Percentiles rank a stretch among this genome's conserved stretches.
Conservation (phyloP, 352 stramenopile species). For the Pythium aphanidermatum region DNA sequence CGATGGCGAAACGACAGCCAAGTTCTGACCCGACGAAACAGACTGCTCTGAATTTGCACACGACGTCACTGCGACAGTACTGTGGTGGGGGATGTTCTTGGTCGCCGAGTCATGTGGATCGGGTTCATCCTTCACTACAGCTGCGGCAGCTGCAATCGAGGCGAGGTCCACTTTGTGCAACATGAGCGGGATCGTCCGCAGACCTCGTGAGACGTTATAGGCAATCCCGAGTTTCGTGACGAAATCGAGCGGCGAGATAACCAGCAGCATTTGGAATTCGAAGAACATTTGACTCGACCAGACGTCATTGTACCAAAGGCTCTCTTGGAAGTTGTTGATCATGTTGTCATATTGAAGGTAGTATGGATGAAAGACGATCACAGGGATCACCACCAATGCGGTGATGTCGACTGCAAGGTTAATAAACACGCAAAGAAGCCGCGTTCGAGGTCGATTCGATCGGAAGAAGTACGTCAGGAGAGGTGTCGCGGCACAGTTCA, state of each 20-base stretch:
- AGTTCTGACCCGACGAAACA: too few relatives aligned
- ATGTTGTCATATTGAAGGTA: neutral
- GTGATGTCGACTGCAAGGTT: constrained; percentile 10
- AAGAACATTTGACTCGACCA: constrained; percentile 36
- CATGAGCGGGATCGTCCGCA: constrained; percentile 10
- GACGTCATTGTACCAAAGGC: constrained; percentile 31
- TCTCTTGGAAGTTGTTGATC: constrained; percentile 5
- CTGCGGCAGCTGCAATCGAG: too few relatives aligned
- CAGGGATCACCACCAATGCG: constrained; percentile 3
- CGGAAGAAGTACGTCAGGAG: constrained; percentile 4
- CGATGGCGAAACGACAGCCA: too few relatives aligned
- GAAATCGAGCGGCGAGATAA: constrained; percentile 19
- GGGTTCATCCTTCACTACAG: too few relatives aligned
- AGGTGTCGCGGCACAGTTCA: constrained; percentile 9
- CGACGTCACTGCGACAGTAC: too few relatives aligned
- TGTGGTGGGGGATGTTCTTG: too few relatives aligned
- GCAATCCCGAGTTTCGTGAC: constrained; percentile 16
- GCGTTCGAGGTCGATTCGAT: constrained; percentile 1
- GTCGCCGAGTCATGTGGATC: too few relatives aligned
- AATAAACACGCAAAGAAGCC: constrained; percentile 8
- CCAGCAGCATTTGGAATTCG: constrained; percentile 35
- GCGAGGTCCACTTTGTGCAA: constrained; percentile 1
- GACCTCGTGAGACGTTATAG: constrained; percentile 4
- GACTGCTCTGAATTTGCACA: too few relatives aligned
- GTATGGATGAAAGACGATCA: neutral